A percentile compares a stretch with the other conserved stretches of the same genome.
These are phyloP conservation scores for Anthoceros angustus DNA, from an alignment of 225 moss, liverwort and hornwort genomes.

Conservation along the genomic window DNA sequence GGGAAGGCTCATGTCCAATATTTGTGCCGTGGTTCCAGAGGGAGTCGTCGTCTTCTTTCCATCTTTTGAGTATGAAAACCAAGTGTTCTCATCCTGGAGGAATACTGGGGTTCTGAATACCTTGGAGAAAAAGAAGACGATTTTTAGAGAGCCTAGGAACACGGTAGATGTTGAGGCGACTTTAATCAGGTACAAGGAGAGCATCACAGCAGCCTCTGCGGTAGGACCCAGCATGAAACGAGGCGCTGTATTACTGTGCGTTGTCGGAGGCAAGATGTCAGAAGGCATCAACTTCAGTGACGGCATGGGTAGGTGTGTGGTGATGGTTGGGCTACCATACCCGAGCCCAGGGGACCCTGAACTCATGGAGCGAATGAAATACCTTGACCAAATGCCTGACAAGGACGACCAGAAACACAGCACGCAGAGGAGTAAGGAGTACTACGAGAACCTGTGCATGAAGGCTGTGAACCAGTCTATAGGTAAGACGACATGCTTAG, in stretches of 20 bases:
- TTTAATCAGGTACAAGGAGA: slow-evolving; percentile 50
- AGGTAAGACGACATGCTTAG: slow-evolving; percentile 18
- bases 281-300: slow-evolving; percentile 98
- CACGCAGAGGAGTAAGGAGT: slow-evolving; percentile 62
- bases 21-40: slow-evolving; percentile 77
- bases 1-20: slow-evolving; percentile 69
- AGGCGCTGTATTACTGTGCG: slow-evolving; percentile 82
- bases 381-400: slow-evolving; percentile 38
- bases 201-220: slow-evolving; percentile 22
- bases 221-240: slow-evolving; percentile 22
- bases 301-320: slow-evolving; percentile 94
- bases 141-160: slow-evolving; percentile 73
- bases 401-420: slow-evolving; percentile 17
- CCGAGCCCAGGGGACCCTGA: slow-evolving; percentile 83
- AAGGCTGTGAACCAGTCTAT: slow-evolving; percentile 97
- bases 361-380: slow-evolving; percentile 76
- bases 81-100: slow-evolving; percentile 66
- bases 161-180: slow-evolving; percentile 46
- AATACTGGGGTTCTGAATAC: slow-evolving; percentile 39
- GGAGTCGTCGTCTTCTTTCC: slow-evolving; percentile 84
- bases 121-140: slow-evolving; percentile 60
- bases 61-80: slow-evolving; percentile 82
- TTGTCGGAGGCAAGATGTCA: slow-evolving; percentile 96
- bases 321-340: slow-evolving; percentile 91
- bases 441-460: slow-evolving; percentile 97